Percentiles rank a stretch among this genome's conserved stretches.
These are phyloP conservation scores for Ziziphus jujuba DNA, from an alignment of 306 rosid genomes.

Conservation along the genomic window DNA sequence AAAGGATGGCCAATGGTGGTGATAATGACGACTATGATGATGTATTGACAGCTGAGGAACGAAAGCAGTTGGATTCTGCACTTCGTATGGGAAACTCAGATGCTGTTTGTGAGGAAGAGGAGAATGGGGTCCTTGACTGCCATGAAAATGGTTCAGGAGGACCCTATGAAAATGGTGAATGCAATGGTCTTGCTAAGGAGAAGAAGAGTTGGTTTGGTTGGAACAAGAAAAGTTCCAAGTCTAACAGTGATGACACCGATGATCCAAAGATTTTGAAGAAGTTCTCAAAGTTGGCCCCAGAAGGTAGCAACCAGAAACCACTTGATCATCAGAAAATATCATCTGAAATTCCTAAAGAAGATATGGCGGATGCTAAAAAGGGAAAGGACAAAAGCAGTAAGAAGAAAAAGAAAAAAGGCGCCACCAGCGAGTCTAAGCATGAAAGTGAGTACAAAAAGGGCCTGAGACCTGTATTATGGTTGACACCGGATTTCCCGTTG, in stretches of 20 bases:
- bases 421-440: slow-evolving; percentile 59
- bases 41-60: slow-evolving; percentile 93
- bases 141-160: slow-evolving; percentile 71
- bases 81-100: slow-evolving; percentile 82
- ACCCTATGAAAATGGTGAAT: slow-evolving; percentile 60
- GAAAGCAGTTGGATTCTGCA: slow-evolving; percentile 90
- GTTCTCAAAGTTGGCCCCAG: slow-evolving; percentile 66
- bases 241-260: slow-evolving; percentile 60
- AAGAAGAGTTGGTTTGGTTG: slow-evolving; percentile 99
- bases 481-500: slow-evolving; percentile 94
- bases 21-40: slow-evolving; percentile 88
- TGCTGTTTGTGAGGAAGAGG: slow-evolving; percentile 72
- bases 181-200: slow-evolving; percentile 74
- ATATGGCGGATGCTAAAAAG: slow-evolving; percentile 61
- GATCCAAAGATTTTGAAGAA: slow-evolving; percentile 74
- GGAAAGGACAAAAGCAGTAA: slow-evolving; percentile 78
- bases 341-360: slow-evolving; percentile 66
- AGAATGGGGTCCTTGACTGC: slow-evolving; percentile 49
- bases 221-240: slow-evolving; percentile 79
- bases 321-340: slow-evolving; percentile 67
- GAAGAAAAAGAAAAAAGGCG: slow-evolving; percentile 90
- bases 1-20: slow-evolving; percentile 69
- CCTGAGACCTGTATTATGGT: slow-evolving; percentile 96
- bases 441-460: slow-evolving; percentile 99
- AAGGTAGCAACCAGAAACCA: slow-evolving; percentile 66